Evolutionary conservation across 495 filamentous ascomycete species (phyloP), one percentile per base, ranked within the genome.

Genomic region (Penicillium dipodomyicola): DNA sequence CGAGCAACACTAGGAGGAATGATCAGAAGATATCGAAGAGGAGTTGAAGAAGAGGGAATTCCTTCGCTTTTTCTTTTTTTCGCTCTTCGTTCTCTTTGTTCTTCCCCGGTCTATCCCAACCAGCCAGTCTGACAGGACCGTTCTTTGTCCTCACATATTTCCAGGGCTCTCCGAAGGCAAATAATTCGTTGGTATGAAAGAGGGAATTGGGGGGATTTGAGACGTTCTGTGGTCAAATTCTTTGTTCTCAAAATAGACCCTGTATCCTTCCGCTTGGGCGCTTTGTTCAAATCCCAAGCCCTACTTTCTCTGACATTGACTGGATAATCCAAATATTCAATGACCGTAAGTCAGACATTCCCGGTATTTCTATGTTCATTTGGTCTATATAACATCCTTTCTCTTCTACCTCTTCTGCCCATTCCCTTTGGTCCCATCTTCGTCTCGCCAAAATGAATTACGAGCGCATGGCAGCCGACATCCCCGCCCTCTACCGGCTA

Each of bases 241-340:
- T 52, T 52, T 52, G 50, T 52, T 52, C 50, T 29, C 7, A 8
- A 40, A 52, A 52, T 52, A 52, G 50, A n/a, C 37, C 42, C 27
- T 33, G 46, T 49, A 49, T 49, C 22, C 47, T 19, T 37, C 48
- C 6, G 25, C 35, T 17, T 39, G 35, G 29, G 22, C 22, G 22
- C 48, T 50, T 37, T 50, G 48, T 50, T 32, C 29, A 23, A 23
- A 50, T 11, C 37, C 17, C 19, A 23, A 25, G 37, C 5, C 12
- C 19, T 20, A 10, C 25, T 37, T 20, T 25, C 29, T n/a, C n/a
- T 25, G 12, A 0, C 5, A 2, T 33, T 3, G 30, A 49, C n/a
- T 7, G n/a, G 11, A 10, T 49, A 32, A 33, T 15, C 22, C 27
- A 49, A 29, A 23, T 23, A 23, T 0, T 23, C 22, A 32, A 32